phyloP scores from a whole-genome alignment of 768 basidiomycete genomes.

The Boletus vinaceobasis region DNA sequence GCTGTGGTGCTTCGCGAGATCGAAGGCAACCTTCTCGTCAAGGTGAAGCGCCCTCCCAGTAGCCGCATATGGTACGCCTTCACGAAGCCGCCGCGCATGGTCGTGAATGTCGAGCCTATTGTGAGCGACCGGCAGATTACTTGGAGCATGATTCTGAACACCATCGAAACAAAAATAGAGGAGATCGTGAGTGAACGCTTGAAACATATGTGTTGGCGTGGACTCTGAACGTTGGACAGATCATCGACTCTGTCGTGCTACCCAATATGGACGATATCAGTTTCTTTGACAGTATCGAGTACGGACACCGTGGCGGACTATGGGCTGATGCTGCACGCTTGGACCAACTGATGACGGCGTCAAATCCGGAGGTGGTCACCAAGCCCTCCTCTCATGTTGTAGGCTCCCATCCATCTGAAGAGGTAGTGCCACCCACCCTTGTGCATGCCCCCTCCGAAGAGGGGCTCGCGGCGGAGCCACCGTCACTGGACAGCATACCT shows the following conservation, averaged over 20 bases:
- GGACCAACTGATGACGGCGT: conserved; percentile 25
- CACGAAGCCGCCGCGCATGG: conserved; percentile 84
- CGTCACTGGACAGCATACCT: conserved; percentile 22
- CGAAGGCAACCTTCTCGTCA: conserved; percentile 86
- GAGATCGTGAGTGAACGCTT: conserved; percentile 63
- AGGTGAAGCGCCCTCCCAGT: conserved; percentile 91
- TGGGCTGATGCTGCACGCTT: conserved; percentile 72
- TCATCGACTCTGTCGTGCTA: conserved; percentile 89
- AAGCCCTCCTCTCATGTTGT: conserved; percentile 21
- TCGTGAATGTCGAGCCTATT: conserved; percentile 86
- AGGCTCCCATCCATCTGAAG: conserved; percentile 34
- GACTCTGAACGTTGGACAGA: conserved; percentile 75
- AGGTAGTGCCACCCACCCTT: conserved; percentile 15
- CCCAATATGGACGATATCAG: conserved; percentile 99
- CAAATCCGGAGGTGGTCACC: conserved; percentile 4
- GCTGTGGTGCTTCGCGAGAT: conserved; percentile 86
- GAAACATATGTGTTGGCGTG: conserved; percentile 26
- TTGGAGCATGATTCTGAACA: conserved; percentile 87
- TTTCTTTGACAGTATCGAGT: conserved; percentile 78
- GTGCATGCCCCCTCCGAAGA: conserved; percentile 31
- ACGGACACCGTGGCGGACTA: conserved; percentile 78
- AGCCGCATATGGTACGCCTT: conserved; percentile 94
- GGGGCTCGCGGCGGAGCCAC: conserved; percentile 21
- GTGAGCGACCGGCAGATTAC: conserved; percentile 94
- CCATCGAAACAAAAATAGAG: conserved; percentile 84